Evolutionary conservation across 2,329 filamentous ascomycete genomes (phyloP).

Genomic region (Dichotomopilus funicola): DNA sequence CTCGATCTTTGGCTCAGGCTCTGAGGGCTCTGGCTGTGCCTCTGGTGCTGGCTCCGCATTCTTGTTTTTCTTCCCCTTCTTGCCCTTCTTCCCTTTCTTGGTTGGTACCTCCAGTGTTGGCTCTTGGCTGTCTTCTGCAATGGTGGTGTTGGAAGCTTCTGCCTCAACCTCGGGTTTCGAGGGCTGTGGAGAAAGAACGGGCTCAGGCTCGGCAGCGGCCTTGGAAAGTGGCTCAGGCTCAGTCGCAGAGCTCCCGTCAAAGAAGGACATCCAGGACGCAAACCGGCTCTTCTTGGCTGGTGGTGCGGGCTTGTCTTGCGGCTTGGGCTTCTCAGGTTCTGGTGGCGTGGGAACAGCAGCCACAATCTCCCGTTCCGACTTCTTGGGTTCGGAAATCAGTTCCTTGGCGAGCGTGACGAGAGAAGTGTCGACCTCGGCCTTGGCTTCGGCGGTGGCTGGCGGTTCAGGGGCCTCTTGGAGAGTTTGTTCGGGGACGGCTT

Average conservation of each 20-base stretch:
- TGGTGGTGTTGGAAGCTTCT: not conserved
- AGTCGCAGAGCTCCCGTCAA: too few relatives aligned
- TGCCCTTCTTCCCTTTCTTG: not conserved
- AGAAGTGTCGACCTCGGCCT: not conserved
- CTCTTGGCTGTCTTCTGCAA: not conserved
- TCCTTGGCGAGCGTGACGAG: too few relatives aligned
- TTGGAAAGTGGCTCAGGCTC: too few relatives aligned
- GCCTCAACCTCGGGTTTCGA: not conserved
- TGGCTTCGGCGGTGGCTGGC: not conserved
- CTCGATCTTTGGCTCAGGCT: not conserved
- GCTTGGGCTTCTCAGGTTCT: too few relatives aligned
- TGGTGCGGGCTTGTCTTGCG: too few relatives aligned
- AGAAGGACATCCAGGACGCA: too few relatives aligned
- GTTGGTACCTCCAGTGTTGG: not conserved
- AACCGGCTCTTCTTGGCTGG: too few relatives aligned
- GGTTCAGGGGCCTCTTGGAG: not conserved
- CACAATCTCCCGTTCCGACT: too few relatives aligned
- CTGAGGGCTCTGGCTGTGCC: too few relatives aligned
- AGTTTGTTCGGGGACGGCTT: not conserved
- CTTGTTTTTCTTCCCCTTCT: constrained; percentile 4
- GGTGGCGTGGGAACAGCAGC: too few relatives aligned
- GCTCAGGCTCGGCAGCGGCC: not conserved
- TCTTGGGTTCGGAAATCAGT: too few relatives aligned
- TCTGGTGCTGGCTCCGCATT: not conserved
- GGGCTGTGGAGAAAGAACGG: not conserved